These are phyloP conservation scores for Tylopilus rubrobrunneus DNA, from an alignment of 768 basidiomycete genomes.

Conservation along the genomic window DNA sequence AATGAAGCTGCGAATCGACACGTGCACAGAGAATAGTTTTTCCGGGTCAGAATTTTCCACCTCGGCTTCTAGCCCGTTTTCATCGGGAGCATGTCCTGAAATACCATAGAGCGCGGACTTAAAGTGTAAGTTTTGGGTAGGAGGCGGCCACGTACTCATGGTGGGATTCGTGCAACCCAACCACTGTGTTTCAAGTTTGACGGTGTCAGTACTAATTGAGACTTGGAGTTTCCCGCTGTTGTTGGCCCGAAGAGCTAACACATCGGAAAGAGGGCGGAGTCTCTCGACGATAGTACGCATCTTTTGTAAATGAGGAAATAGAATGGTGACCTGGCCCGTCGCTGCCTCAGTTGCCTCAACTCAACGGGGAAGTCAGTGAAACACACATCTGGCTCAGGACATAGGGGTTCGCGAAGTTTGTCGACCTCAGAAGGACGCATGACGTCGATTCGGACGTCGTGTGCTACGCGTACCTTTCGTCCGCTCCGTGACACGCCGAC, in stretches of 20 bases:
- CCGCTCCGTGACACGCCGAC: constrained; percentile 61
- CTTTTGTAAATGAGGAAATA: constrained; percentile 71
- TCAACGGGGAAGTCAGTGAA: constrained; percentile 1
- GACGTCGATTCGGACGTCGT: constrained; percentile 82
- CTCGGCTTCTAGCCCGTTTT: constrained; percentile 31
- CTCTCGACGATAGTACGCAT: constrained; percentile 78
- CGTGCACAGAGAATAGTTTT: constrained; percentile 57
- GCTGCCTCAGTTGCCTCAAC: constrained; percentile 2
- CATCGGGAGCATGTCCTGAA: constrained; percentile 27
- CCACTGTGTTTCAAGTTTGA: constrained; percentile 82
- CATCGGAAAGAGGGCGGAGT: constrained; percentile 64
- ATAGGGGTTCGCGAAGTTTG: constrained; percentile 72
- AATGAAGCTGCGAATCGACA: constrained; percentile 71
- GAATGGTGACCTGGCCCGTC: constrained; percentile 61
- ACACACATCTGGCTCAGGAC: constrained; percentile 81
- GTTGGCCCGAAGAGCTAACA: constrained; percentile 67
- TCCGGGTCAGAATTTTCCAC: constrained; percentile 48
- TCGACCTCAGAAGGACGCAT: constrained; percentile 72
- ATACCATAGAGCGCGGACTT: neutral
- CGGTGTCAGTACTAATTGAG: constrained; percentile 62
- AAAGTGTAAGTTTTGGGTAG: neutral
- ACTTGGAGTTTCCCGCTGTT: constrained; percentile 51
- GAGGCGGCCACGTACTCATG: constrained; percentile 35
- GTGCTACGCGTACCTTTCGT: constrained; percentile 58
- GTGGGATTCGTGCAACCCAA: constrained; percentile 63